Conservation (phyloP, 768 basidiomycete species). For the Boletellus ananiceps region DNA sequence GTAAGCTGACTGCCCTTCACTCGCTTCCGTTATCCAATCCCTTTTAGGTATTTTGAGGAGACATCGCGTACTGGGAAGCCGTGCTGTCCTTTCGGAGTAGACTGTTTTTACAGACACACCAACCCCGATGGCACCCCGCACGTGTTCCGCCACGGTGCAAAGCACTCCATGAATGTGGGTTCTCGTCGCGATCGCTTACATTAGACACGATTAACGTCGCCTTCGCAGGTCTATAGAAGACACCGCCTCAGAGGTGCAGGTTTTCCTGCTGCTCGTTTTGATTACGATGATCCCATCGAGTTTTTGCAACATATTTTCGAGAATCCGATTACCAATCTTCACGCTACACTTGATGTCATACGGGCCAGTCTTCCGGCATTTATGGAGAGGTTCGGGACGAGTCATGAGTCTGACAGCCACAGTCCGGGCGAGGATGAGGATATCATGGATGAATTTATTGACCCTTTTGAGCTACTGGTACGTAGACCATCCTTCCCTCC, state of each 20-base stretch:
- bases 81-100: constrained; percentile 72
- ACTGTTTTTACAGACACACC: constrained; percentile 76
- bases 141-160: constrained; percentile 51
- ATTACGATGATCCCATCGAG: constrained; percentile 34
- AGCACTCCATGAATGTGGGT: constrained; percentile 50
- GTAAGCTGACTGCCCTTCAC: constrained; percentile 33
- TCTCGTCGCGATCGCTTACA: constrained; percentile 30
- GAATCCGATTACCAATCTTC: constrained; percentile 39
- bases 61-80: constrained; percentile 44
- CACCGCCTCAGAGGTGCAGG: constrained; percentile 17
- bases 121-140: constrained; percentile 62
- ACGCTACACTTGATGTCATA: constrained; percentile 38
- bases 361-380: constrained; percentile 30
- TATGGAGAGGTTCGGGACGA: constrained; percentile 20
- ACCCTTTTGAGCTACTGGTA: constrained; percentile 23
- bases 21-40: background rate
- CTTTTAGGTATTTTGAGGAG: constrained; percentile 54
- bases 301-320: constrained; percentile 49
- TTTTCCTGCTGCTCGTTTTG: constrained; percentile 26
- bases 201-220: constrained; percentile 4
- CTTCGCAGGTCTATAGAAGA: constrained; percentile 24
- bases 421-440: constrained; percentile 34
- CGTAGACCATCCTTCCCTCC: constrained; percentile 15
- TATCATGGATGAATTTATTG: constrained; percentile 5
- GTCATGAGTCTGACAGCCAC: constrained; percentile 16